phyloP scores from a whole-genome alignment of 306 rosid species.

The Pyrus betulifolia region DNA sequence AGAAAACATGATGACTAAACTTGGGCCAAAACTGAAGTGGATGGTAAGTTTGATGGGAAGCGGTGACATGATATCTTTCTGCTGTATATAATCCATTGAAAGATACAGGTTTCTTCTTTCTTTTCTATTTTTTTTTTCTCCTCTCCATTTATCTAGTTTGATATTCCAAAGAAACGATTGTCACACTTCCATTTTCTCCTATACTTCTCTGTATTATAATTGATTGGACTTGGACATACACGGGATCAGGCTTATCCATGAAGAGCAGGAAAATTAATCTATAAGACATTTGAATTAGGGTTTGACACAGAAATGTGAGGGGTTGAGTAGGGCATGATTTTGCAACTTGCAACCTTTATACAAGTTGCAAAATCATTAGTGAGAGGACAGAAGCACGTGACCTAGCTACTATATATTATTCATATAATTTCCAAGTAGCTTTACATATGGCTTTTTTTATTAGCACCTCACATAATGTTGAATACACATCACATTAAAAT shows the following conservation, averaged over 20 bases:
- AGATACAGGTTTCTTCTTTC: neutral
- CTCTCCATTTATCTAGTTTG: neutral
- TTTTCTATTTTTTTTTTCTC: neutral
- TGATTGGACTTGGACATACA: too few species aligned
- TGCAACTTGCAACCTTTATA: neutral
- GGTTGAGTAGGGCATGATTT: neutral
- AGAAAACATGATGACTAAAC: neutral
- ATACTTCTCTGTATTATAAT: too few species aligned
- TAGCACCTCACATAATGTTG: too few species aligned
- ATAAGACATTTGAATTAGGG: neutral
- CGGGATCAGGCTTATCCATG: neutral
- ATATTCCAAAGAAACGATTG: neutral
- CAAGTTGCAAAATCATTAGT: too few species aligned
- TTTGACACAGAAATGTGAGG: neutral
- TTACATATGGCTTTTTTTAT: too few species aligned
- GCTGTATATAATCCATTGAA: neutral
- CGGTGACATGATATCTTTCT: neutral
- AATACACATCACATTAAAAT: too few species aligned
- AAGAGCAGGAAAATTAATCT: neutral
- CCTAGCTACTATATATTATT: neutral
- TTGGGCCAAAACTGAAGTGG: neutral
- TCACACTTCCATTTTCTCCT: too few species aligned
- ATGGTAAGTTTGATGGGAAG: constrained; percentile 17
- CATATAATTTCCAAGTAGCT: neutral
- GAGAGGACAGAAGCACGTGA: neutral